Conservation (phyloP, 345 rosid genomes). For the Dovyalis caffra region DNA sequence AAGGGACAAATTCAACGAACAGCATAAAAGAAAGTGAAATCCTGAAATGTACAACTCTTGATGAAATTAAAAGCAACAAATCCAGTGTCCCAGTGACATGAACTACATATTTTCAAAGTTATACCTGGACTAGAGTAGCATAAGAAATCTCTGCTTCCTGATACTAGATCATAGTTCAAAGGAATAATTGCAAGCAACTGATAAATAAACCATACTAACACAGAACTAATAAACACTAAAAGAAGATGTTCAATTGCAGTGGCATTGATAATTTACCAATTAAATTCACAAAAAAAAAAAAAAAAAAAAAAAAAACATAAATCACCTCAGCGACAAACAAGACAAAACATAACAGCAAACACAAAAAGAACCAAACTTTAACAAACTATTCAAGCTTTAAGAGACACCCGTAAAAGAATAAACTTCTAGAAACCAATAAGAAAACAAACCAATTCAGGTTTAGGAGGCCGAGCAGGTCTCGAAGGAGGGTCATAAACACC, state of each 20-base stretch:
- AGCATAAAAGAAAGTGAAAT: not conserved
- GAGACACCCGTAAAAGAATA: not conserved
- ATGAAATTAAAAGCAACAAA: not conserved
- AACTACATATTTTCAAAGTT: not conserved
- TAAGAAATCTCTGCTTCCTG: not conserved
- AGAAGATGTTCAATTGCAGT: not conserved
- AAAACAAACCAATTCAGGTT: constrained; percentile 60
- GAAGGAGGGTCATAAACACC: constrained; percentile 60
- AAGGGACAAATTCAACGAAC: not conserved
- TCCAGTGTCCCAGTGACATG: not conserved
- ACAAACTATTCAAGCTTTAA: not conserved
- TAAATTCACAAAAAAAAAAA: no score
- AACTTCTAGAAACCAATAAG: not conserved
- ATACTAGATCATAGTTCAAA: not conserved
- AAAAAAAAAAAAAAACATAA: not conserved
- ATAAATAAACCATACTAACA: not conserved
- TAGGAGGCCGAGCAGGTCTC: constrained; percentile 70
- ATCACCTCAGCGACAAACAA: no score
- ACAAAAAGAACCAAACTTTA: not conserved
- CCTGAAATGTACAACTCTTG: not conserved
- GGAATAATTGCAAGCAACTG: not conserved
- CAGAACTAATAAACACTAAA: not conserved
- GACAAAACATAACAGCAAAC: not conserved
- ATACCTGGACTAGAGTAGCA: not conserved
- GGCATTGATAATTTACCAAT: not conserved